Evolutionary conservation across 208 protist species (phyloP).

Genomic region (Wallacemonas sp.): DNA sequence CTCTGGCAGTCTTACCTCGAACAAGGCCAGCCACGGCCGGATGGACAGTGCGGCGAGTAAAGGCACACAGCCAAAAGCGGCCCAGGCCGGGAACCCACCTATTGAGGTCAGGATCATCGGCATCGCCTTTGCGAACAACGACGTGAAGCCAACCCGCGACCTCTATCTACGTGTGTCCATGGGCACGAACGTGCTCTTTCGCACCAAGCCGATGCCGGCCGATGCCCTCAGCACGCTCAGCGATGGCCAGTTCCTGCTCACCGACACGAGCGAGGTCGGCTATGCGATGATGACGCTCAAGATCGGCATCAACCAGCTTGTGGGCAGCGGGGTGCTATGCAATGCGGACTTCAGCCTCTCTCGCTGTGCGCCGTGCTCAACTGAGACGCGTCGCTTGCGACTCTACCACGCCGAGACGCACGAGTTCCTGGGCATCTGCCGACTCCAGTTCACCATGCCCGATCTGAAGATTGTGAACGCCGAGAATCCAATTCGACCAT

Average conservation of each 20-base stretch:
- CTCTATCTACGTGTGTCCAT: constrained; percentile 8
- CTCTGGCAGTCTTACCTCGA: not conserved
- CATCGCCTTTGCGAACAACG: constrained; percentile 20
- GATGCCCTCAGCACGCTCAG: constrained; percentile 6
- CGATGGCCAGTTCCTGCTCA: constrained; percentile 7
- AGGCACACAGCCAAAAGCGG: no score
- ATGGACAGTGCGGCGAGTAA: constrained; percentile 2
- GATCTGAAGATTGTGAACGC: constrained; percentile 4
- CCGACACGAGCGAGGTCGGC: constrained; percentile 9
- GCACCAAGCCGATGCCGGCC: constrained; percentile 32
- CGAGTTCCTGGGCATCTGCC: constrained; percentile 56
- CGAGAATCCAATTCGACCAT: not conserved
- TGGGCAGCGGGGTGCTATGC: constrained; percentile 37
- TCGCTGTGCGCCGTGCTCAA: constrained; percentile 31
- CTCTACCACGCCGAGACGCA: constrained; percentile 53
- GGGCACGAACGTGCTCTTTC: constrained; percentile 19
- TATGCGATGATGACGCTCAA: constrained; percentile 54
- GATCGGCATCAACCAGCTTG: constrained; percentile 32
- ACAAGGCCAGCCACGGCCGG: not conserved
- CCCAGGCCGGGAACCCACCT: not conserved
- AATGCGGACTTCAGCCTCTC: constrained; percentile 68
- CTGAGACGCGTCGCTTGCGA: constrained; percentile 45
- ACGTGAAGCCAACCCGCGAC: constrained; percentile 10
- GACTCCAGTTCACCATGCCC: constrained; percentile 47
- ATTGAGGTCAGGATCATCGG: constrained; percentile 28